Percentiles rank a stretch among this genome's conserved stretches.
Conservation (phyloP, 345 rosid species). For the Melastoma malabathricum region DNA sequence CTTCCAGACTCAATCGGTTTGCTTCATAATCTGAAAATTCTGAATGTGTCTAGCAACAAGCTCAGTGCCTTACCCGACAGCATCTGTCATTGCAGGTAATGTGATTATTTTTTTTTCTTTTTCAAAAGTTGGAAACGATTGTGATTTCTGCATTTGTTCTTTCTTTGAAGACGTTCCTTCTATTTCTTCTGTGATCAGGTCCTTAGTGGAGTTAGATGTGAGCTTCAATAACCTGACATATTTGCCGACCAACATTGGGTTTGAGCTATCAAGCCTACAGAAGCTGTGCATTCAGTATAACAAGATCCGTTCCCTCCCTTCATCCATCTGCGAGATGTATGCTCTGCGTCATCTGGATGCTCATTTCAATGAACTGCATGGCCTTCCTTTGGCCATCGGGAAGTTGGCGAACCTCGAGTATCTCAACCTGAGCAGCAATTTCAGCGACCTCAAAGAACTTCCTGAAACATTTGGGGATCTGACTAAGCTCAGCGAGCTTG, state of each 20-base stretch:
- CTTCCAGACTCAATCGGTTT: constrained; percentile 85
- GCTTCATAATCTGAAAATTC: constrained; percentile 46
- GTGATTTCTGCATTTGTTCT: no score
- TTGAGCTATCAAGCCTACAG: constrained; percentile 45
- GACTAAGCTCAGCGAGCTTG: constrained; percentile 67
- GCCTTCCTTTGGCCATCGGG: constrained; percentile 56
- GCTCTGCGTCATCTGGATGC: constrained; percentile 53
- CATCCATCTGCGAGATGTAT: constrained; percentile 61
- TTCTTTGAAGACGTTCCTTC: no score
- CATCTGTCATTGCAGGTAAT: constrained; percentile 67
- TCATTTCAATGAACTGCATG: constrained; percentile 68
- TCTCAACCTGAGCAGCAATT: constrained; percentile 63
- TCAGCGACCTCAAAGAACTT: constrained; percentile 62
- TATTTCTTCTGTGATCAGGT: constrained; percentile 16
- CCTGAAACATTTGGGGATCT: constrained; percentile 70
- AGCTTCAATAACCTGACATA: constrained; percentile 63
- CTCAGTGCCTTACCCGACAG: constrained; percentile 59
- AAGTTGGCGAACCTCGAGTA: constrained; percentile 53
- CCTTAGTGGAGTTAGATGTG: constrained; percentile 61
- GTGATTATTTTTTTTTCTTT: constrained; percentile 4
- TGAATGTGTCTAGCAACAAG: constrained; percentile 68
- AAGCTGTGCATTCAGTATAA: constrained; percentile 53
- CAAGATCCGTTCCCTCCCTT: constrained; percentile 65
- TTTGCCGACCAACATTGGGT: constrained; percentile 82
- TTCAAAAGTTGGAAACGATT: background rate